phyloP scores from a whole-genome alignment of 495 filamentous ascomycete species.

The Hypoxylon cercidicola region DNA sequence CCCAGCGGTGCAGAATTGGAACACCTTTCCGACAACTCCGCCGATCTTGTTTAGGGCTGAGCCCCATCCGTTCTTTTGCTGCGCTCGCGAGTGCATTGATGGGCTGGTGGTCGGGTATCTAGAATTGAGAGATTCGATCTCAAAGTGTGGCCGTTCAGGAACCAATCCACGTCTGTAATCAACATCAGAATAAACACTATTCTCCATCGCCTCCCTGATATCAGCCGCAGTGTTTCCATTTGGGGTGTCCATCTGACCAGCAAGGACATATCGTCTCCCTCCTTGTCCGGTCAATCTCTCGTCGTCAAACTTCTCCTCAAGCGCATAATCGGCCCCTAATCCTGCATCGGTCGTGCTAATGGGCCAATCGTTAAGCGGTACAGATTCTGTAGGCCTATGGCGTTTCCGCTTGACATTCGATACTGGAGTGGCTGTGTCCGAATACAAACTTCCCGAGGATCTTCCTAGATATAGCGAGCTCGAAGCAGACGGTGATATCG shows the following conservation, averaged over 20 bases:
- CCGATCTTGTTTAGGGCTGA: constrained; percentile 58
- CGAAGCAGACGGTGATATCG: constrained; percentile 70
- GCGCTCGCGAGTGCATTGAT: constrained; percentile 14
- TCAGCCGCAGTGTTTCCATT: constrained; percentile 58
- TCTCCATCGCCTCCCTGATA: constrained; percentile 58
- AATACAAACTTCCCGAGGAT: constrained; percentile 64
- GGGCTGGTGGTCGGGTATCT: constrained; percentile 9
- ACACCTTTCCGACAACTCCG: constrained; percentile 77
- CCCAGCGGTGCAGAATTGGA: constrained; percentile 79
- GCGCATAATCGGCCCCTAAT: constrained; percentile 27
- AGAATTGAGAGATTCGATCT: constrained; percentile 38
- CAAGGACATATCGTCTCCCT: constrained; percentile 58
- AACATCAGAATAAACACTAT: constrained; percentile 65
- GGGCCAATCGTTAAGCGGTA: constrained; percentile 45
- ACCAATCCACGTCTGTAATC: constrained; percentile 62
- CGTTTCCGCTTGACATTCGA: constrained; percentile 54
- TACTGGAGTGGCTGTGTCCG: constrained; percentile 46
- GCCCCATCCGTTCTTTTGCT: constrained; percentile 53
- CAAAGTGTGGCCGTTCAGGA: constrained; percentile 45
- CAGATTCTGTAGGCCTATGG: constrained; percentile 44
- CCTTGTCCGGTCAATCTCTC: constrained; percentile 30
- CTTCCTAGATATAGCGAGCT: constrained; percentile 65
- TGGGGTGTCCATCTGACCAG: constrained; percentile 72
- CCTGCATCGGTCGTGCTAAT: constrained; percentile 44
- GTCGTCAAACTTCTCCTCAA: constrained; percentile 23